These are phyloP conservation scores for Sclerotinia borealis DNA, from an alignment of 2,329 filamentous ascomycete genomes.

Conservation along the genomic window DNA sequence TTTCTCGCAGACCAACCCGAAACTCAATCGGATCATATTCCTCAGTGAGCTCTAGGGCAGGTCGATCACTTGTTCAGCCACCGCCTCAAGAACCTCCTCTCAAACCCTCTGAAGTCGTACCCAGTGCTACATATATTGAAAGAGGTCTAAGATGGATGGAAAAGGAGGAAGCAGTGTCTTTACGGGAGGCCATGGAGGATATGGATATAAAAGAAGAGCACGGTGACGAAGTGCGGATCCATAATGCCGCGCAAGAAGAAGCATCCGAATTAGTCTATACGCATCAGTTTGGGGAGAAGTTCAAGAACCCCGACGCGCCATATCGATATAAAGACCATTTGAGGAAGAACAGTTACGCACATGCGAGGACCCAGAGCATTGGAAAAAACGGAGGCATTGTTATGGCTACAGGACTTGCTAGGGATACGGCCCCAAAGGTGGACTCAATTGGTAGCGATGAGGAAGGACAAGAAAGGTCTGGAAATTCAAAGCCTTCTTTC, in stretches of 20 bases:
- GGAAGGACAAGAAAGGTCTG: slow-evolving; percentile 12
- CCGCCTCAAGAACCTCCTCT: slow-evolving; percentile 34
- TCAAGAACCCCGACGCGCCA: slow-evolving; percentile 54
- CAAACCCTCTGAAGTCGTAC: slow-evolving; percentile 55
- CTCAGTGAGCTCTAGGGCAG: slow-evolving; percentile 27
- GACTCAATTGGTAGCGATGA: slow-evolving; percentile 33
- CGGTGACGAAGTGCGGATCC: slow-evolving; percentile 57
- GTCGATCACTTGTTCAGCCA: slow-evolving; percentile 27
- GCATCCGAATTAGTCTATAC: slow-evolving; percentile 74
- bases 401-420: slow-evolving; percentile 31
- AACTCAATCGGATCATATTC: slow-evolving; percentile 29
- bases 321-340: slow-evolving; percentile 64
- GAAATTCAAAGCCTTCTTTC: slow-evolving; percentile 11
- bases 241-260: slow-evolving; percentile 67
- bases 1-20: slow-evolving; percentile 28
- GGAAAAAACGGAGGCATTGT: slow-evolving; percentile 45
- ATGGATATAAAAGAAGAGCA: slow-evolving; percentile 52
- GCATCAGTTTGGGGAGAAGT: slow-evolving; percentile 56
- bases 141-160: slow-evolving; percentile 73
- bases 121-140: slow-evolving; percentile 65
- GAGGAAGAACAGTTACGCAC: slow-evolving; percentile 64
- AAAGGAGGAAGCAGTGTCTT: slow-evolving; percentile 66
- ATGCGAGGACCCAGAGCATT: slow-evolving; percentile 56
- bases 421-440: slow-evolving; percentile 30
- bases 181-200: slow-evolving; percentile 67